phyloP scores from a whole-genome alignment of 805 yeast species.

The Cephaloascus fragrans region DNA sequence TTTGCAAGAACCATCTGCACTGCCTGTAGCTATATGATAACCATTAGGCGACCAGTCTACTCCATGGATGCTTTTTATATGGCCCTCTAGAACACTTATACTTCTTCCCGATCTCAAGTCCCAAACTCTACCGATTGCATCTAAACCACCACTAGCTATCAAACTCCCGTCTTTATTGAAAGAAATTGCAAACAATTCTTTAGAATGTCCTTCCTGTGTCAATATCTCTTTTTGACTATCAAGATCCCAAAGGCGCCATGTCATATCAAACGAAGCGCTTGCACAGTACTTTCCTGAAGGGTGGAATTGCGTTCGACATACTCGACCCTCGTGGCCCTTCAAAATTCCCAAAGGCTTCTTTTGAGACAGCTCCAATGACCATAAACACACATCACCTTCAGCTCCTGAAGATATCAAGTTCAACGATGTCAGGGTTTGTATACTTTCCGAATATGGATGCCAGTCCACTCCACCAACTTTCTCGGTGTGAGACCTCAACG shows the following conservation, averaged over 20 bases:
- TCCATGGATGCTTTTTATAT: constrained; percentile 60
- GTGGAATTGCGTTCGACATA: constrained; percentile 54
- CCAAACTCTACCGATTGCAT: constrained; percentile 70
- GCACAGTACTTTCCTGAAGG: constrained; percentile 50
- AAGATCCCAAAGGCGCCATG: constrained; percentile 87
- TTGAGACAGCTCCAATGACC: constrained; percentile 10
- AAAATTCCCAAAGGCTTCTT: constrained; percentile 1
- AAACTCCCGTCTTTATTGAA: constrained; percentile 76
- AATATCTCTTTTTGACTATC: constrained; percentile 36
- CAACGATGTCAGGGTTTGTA: constrained; percentile 1
- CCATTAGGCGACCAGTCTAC: constrained; percentile 75
- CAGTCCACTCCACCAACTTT: constrained; percentile 68
- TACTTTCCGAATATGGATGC: constrained; percentile 22
- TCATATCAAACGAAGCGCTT: constrained; percentile 71
- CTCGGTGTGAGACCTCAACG: constrained; percentile 43
- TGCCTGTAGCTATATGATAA: constrained; percentile 66
- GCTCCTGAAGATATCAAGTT: constrained; percentile 14
- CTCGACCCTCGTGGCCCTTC: constrained; percentile 44
- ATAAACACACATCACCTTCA: constrained; percentile 24
- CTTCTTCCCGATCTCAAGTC: constrained; percentile 74
- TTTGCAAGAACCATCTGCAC: constrained; percentile 72
- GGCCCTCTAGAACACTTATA: constrained; percentile 52
- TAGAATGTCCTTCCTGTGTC: constrained; percentile 81
- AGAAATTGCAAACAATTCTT: constrained; percentile 51
- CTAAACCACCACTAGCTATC: constrained; percentile 69